Evolutionary conservation across 768 basidiomycete genomes (phyloP), one percentile per base, ranked within the genome.

Genomic region (Dentipellis fragilis): DNA sequence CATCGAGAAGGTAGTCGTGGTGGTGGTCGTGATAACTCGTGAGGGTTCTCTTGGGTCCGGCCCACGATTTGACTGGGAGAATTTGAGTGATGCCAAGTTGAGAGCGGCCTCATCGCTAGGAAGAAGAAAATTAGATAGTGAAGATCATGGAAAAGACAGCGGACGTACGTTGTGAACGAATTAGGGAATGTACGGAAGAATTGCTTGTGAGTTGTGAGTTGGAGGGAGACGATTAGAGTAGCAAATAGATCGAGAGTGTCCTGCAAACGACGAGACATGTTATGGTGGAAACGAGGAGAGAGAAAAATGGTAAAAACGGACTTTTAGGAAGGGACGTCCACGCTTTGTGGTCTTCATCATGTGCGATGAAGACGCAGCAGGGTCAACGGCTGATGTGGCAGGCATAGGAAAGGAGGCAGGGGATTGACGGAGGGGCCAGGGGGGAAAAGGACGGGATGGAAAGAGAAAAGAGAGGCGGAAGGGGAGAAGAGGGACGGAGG

Each of bases 321-420:
- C 93, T 83, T 94, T 95, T 70, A 94, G 80, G 70, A 85, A 96
- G 12, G 93, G 93, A 63, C 93, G 80, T 59, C 93, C 93, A 66
- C 93, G 84, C 76, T 92, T 91, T 68, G 93, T 95, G 12, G 90
- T 95, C 82, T 95, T 94, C 93, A 97, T 96, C 89, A 95, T 90
- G 71, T 95, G 93, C 23, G 89, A 91, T 42, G 87, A 83, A 61
- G 80, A 81, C 42, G 81, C 75, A 63, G 79, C 78, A 34, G 78
- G 73, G 68, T 65, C 64, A 54, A 65, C 65, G 52, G 71, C 53
- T 50, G 58, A 62, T 64, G 62, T 63, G 65, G 65, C 63, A 67
- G 58, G 68, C 66, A 63, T 64, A 62, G 65, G 66, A 63, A 64
- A 62, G 63, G 63, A 66, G 67, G 47, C 67, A 66, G 63, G 63